These are phyloP conservation scores for Calycina herbarum DNA, from an alignment of 2,329 filamentous ascomycete genomes.

Conservation along the genomic window DNA sequence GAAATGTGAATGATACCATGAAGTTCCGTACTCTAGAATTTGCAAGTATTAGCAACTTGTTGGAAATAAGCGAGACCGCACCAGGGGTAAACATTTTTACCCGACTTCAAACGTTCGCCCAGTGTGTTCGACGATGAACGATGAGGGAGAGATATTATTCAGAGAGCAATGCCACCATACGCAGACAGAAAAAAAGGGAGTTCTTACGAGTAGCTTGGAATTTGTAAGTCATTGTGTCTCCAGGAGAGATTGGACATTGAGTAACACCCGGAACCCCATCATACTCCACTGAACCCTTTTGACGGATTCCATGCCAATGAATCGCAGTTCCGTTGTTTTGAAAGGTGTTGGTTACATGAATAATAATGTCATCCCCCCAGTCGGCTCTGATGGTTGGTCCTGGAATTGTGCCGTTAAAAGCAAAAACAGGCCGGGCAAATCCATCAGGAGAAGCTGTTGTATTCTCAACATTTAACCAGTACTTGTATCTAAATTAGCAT, in stretches of 20 bases:
- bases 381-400: slow-evolving; percentile 36
- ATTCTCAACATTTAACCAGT: too few relatives aligned
- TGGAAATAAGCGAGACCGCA: background rate
- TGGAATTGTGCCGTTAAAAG: slow-evolving; percentile 36
- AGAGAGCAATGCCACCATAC: too few relatives aligned
- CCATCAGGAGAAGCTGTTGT: too few relatives aligned
- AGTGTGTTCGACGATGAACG: too few relatives aligned
- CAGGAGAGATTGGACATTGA: slow-evolving; percentile 65
- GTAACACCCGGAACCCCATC: slow-evolving; percentile 49
- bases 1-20: slow-evolving; percentile 62
- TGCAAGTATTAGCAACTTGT: slow-evolving; percentile 17
- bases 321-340: slow-evolving; percentile 38
- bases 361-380: slow-evolving; percentile 48
- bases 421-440: slow-evolving; percentile 42
- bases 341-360: slow-evolving; percentile 70
- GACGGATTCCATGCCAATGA: slow-evolving; percentile 51
- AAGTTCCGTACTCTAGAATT: background rate
- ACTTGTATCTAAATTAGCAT: too few relatives aligned
- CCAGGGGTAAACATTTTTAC: background rate
- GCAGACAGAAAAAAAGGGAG: slow-evolving; percentile 61
- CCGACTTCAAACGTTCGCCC: background rate
- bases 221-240: slow-evolving; percentile 29
- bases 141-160: too few relatives aligned
- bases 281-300: slow-evolving; percentile 37
- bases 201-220: slow-evolving; percentile 44